Conservation (phyloP, 2,329 filamentous ascomycete species). For the Penicillium sp. region DNA sequence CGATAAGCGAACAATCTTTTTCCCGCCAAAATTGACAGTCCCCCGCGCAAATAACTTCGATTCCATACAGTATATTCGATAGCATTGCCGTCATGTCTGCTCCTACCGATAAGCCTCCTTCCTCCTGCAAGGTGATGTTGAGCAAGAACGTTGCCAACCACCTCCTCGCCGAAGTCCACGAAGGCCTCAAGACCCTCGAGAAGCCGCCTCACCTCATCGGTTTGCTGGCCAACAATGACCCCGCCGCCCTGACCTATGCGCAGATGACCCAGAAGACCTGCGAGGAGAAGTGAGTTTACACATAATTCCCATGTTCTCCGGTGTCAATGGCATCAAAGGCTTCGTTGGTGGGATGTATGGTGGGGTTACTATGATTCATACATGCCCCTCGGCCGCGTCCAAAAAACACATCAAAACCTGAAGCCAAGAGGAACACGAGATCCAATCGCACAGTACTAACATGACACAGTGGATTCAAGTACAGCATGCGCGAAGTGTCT, state of each 20-base stretch:
- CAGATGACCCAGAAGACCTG: slow-evolving; percentile 98
- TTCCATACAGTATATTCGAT: slow-evolving; percentile 6
- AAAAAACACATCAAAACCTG: neutral
- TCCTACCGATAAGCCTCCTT: slow-evolving; percentile 28
- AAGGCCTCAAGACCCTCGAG: slow-evolving; percentile 71
- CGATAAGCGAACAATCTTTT: slow-evolving; percentile 43
- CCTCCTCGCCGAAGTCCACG: slow-evolving; percentile 75
- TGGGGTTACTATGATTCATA: slow-evolving; percentile 26
- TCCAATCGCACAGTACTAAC: slow-evolving; percentile 18
- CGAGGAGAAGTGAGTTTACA: slow-evolving; percentile 78
- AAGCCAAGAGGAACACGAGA: neutral
- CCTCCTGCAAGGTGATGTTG: slow-evolving; percentile 86
- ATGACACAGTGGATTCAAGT: slow-evolving; percentile 74
- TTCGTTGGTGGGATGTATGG: slow-evolving; percentile 10
- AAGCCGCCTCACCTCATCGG: slow-evolving; percentile 80
- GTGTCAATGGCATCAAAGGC: slow-evolving; percentile 10
- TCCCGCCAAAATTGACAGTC: slow-evolving; percentile 18
- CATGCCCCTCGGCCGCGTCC: slow-evolving; percentile 26
- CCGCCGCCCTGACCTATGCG: slow-evolving; percentile 88
- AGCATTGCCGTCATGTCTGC: slow-evolving; percentile 32
- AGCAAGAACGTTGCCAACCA: slow-evolving; percentile 83
- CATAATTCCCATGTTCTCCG: slow-evolving; percentile 6
- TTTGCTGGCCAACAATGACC: slow-evolving; percentile 89
- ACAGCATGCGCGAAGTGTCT: slow-evolving; percentile 78
- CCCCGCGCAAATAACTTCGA: slow-evolving; percentile 13